These are phyloP conservation scores for Neocatenulostroma microsporum DNA, from an alignment of 2,329 filamentous ascomycete species.

Conservation along the genomic window DNA sequence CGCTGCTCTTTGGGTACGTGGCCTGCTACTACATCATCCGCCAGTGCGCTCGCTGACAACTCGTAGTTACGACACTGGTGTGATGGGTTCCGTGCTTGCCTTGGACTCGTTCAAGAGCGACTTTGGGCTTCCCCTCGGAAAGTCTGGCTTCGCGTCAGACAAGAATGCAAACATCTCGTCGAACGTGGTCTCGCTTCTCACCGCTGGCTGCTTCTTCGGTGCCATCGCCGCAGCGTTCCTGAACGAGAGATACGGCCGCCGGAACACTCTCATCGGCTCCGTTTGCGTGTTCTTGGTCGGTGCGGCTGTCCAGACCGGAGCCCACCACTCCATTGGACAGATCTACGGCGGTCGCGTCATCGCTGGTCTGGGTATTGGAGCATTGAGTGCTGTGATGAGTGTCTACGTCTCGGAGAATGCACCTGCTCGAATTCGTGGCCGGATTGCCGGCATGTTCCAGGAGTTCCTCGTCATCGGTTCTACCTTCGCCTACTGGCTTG, in stretches of 20 bases:
- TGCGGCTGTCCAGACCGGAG: slow-evolving; percentile 53
- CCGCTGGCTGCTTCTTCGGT: slow-evolving; percentile 60
- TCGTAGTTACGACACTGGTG: slow-evolving; percentile 50
- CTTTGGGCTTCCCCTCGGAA: slow-evolving; percentile 30
- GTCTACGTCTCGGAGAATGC: slow-evolving; percentile 54
- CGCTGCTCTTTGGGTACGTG: slow-evolving; percentile 32
- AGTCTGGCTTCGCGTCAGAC: slow-evolving; percentile 43
- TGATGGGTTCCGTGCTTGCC: slow-evolving; percentile 58
- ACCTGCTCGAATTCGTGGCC: slow-evolving; percentile 51
- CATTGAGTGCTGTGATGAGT: slow-evolving; percentile 50
- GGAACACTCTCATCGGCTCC: slow-evolving; percentile 47
- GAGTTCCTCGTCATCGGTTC: slow-evolving; percentile 48
- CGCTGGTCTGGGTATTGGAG: slow-evolving; percentile 46
- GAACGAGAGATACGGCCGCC: slow-evolving; percentile 50
- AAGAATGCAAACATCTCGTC: slow-evolving; percentile 47
- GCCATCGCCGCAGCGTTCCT: slow-evolving; percentile 51
- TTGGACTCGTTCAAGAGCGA: slow-evolving; percentile 48
- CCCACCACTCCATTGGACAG: not conserved
- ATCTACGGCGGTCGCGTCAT: slow-evolving; percentile 61
- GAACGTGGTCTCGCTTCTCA: slow-evolving; percentile 62
- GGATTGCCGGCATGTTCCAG: slow-evolving; percentile 52
- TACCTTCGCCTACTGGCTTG: slow-evolving; percentile 46
- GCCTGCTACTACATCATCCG: slow-evolving; percentile 16
- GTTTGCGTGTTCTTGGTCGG: slow-evolving; percentile 53
- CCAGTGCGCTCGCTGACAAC: not conserved